Evolutionary conservation across 768 basidiomycete species (phyloP).

Genomic region (Lyophyllum atratum): DNA sequence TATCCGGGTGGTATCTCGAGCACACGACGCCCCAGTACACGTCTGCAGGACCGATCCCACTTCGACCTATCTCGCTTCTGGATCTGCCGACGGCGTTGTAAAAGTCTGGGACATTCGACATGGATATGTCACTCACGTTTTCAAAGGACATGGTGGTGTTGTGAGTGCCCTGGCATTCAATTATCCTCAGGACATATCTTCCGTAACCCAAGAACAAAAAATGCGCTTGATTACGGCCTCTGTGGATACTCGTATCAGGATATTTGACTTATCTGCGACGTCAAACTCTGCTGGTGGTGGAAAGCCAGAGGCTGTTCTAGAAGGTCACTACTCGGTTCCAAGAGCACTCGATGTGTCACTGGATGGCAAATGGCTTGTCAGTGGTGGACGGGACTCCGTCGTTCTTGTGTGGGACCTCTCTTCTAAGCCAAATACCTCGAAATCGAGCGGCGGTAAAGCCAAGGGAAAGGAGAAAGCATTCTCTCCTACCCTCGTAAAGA

Average conservation of each 20-base stretch:
- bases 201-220: conserved; percentile 43
- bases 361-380: conserved; percentile 90
- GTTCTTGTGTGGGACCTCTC: conserved; percentile 90
- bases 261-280: conserved; percentile 83
- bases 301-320: conserved; percentile 79
- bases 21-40: conserved; percentile 94
- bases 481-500: conserved; percentile 67
- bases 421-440: conserved; percentile 26
- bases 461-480: conserved; percentile 52
- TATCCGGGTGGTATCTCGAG: conserved; percentile 73
- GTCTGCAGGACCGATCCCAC: conserved; percentile 84
- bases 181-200: conserved; percentile 65
- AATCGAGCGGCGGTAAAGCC: conserved; percentile 38
- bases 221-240: conserved; percentile 91
- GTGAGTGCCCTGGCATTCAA: conserved; percentile 89
- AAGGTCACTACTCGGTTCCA: conserved; percentile 95
- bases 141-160: conserved; percentile 97
- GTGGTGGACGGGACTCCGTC: conserved; percentile 91
- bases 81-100: conserved; percentile 93
- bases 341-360: conserved; percentile 82
- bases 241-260: conserved; percentile 88
- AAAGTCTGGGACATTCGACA: conserved; percentile 94
- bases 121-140: conserved; percentile 91
- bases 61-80: conserved; percentile 90
- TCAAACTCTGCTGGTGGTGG: conserved; percentile 56